Percentiles rank a stretch among this genome's conserved stretches.
These are phyloP conservation scores for Wallacemonas sp. DNA, from an alignment of 208 protist species.

Conservation along the genomic window DNA sequence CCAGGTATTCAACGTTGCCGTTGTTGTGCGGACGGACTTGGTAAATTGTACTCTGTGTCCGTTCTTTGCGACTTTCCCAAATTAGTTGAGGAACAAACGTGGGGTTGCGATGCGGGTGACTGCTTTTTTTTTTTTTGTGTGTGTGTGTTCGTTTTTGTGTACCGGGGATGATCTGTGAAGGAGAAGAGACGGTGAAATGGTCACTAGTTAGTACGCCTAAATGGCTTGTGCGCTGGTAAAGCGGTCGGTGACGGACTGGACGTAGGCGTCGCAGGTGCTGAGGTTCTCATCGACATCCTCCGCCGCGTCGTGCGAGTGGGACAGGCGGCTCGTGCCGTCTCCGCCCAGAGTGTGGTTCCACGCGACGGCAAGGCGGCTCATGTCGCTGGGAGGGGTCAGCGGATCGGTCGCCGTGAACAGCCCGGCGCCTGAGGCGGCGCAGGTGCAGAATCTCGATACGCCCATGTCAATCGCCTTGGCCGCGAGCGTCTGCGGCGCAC, in stretches of 20 bases:
- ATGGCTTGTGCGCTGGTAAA: no score
- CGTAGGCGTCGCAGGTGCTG: constrained; percentile 36
- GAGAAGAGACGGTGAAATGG: no score
- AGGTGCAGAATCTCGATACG: constrained; percentile 40
- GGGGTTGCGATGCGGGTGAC: no score
- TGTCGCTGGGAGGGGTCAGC: constrained; percentile 28
- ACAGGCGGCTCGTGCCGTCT: neutral
- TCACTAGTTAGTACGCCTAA: no score
- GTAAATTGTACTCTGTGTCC: no score
- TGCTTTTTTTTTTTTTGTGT: no score
- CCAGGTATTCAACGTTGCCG: no score
- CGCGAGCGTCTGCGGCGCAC: constrained; percentile 25
- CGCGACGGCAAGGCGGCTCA: constrained; percentile 35
- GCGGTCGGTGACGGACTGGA: constrained; percentile 22
- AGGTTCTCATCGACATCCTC: constrained; percentile 28
- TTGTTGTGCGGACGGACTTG: no score
- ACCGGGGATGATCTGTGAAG: no score
- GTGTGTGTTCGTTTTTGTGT: no score
- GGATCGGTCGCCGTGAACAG: constrained; percentile 39
- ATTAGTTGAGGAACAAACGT: no score
- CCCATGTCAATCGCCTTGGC: constrained; percentile 57
- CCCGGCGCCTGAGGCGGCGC: constrained; percentile 15
- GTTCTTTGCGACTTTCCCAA: no score
- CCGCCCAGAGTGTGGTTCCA: constrained; percentile 39
- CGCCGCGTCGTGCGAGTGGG: neutral